Base-by-base conservation (phyloP, 2,329 filamentous ascomycete genomes). In the Curvularia sp. region DNA sequence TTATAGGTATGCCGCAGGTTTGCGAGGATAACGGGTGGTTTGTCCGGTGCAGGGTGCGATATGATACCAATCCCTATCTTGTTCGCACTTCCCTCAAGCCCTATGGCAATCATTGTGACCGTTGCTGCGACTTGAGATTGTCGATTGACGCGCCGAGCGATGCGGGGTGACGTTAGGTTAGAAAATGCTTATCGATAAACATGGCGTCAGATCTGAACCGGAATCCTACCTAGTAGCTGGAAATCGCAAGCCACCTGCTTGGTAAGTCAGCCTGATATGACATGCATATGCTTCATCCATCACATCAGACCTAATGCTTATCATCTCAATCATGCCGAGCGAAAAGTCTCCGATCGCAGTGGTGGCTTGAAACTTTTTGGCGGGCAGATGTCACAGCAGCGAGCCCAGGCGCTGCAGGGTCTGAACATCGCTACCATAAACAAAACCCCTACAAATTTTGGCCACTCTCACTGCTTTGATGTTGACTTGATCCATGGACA, bases 31-130 rank as follows among this genome's bases (percentile, higher is more conserved):
- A 83, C 80, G 27, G 80, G 77, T 69, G 79, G 55, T 43, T 76
- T 70, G 55, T 74, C 73, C 8, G 80, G 73, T 61, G 80, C 70
- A 3, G 87, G 83, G 81, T 98, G 95, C 23, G 87, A 86, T 76
- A 99, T 97, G 57, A 99, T 83, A 72, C 95, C 95, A 57, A 98
- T 89, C 67, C 94, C 95, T 51, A 99, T 87, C 80, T 99, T 99
- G 84, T 99, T 99, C 79, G 95, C 95, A 56, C 92, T 97, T 77
- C 95, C 94, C 82, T 99, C 95, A 75, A 92, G 84, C 21, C 89
- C 89, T 70, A 91, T 84, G 28, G 88, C 85, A 67, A 91, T 89
- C 82, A 88, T 87, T 50, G 59, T 77, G 60, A 36, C 23, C 42
- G 53, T 51, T 38, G 34, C 23, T 50, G 49, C 48, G 50, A 49